Evolutionary conservation across 2,329 filamentous ascomycete species (phyloP).

Genomic region (Pseudogymnoascus sp.): DNA sequence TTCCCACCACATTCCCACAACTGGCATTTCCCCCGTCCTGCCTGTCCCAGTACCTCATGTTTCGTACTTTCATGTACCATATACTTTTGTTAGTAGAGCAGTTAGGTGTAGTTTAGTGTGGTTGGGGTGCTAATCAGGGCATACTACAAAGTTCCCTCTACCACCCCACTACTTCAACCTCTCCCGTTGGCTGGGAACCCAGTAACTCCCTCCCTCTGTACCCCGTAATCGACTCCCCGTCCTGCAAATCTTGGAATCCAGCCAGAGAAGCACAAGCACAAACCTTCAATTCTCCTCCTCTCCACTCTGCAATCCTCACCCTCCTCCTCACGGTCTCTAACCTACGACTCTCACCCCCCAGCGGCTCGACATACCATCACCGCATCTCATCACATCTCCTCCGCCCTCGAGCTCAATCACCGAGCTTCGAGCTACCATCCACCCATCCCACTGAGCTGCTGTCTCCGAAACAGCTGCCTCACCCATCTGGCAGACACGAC

Average conservation of each 20-base stretch:
- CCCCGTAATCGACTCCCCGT: neutral
- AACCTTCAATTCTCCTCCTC: neutral
- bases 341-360: neutral
- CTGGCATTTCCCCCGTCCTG: neutral
- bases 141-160: neutral
- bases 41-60: neutral
- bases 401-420: neutral
- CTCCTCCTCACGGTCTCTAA: neutral
- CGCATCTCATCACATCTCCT: neutral
- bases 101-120: no score
- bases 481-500: neutral
- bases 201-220: neutral
- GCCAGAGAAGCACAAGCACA: neutral
- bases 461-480: slow-evolving; percentile 2
- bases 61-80: neutral
- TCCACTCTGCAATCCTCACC: neutral
- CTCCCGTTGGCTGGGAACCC: neutral
- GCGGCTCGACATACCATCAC: neutral
- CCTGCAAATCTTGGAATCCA: slow-evolving; percentile 4
- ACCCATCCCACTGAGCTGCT: neutral
- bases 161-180: neutral
- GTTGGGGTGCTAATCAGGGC: no score
- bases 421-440: neutral
- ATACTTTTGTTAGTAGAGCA: neutral
- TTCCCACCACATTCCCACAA: neutral